Evolutionary conservation across 2,329 filamentous ascomycete species (phyloP), one percentile per base, ranked within the genome.

Genomic region (Colletotrichum costaricense): DNA sequence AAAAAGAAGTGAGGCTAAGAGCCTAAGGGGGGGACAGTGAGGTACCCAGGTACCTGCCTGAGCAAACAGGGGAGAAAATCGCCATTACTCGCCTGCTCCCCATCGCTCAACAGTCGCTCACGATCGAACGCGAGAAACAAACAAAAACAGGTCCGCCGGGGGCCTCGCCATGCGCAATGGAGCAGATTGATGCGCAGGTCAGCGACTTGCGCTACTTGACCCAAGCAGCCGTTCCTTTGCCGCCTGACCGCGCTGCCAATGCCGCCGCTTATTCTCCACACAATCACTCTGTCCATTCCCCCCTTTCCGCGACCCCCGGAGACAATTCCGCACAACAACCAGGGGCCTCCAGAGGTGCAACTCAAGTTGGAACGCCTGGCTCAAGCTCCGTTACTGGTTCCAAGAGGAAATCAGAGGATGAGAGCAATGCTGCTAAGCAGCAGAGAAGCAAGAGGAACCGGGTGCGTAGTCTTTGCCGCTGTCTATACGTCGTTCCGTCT

Each of bases 401-500:
- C 35, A 84, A 84, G 78, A 79, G 82, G 46, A 82, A 82, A 79
- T 82, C 81, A 19, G 79, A 84, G 11, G 85, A 86, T 49, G 86
- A 87, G 52, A 85, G 82, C 0, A 76, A 75, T 22, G 73, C 76
- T 16, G 77, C 80, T 22, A 89, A 87, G 79, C 87, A 88, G 81
- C 89, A 89, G 80, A 82, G 89, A 76, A 90, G 88, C 80, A 91
- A 91, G 79, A 86, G 89, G 72, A 91, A 91, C 76, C 82, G 89
- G 79, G 88, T 89, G 76, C 82, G 86, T 86, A 58, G 59, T 70
- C 42, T 55, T 67, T 63, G 38, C 58, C 42, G 35, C 28, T 30
- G 52, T 24, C 9, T 55, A 38, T 52, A 2, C 42, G 8, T 19
- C 19, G 0, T 22, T 22, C 19, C n/a, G 42, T 49, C 42, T 22